Conservation (phyloP, 805 yeast species). For the Candida vaughaniae region DNA sequence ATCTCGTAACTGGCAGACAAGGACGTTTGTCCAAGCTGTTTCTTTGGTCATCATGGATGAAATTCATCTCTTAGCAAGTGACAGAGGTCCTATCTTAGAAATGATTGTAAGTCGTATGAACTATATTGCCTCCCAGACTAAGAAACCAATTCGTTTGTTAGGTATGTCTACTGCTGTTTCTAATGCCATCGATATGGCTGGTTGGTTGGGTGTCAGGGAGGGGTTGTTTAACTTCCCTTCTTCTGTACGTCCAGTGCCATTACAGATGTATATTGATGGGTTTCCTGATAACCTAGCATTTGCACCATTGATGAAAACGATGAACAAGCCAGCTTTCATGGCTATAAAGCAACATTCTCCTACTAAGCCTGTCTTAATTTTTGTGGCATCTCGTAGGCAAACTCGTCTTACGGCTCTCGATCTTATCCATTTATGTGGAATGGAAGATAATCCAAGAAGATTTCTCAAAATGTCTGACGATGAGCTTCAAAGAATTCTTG, state of each 20-base stretch:
- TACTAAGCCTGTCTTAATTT: slow-evolving; percentile 75
- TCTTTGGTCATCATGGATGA: slow-evolving; percentile 84
- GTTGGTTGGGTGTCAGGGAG: slow-evolving; percentile 73
- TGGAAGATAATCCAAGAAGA: slow-evolving; percentile 73
- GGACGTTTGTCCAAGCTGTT: slow-evolving; percentile 71
- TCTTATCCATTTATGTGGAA: slow-evolving; percentile 73
- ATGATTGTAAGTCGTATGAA: slow-evolving; percentile 90
- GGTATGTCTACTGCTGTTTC: slow-evolving; percentile 88
- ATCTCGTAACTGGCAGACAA: slow-evolving; percentile 80
- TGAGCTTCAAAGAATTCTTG: slow-evolving; percentile 53
- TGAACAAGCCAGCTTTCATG: slow-evolving; percentile 88
- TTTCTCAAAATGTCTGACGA: slow-evolving; percentile 64
- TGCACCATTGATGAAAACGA: slow-evolving; percentile 81
- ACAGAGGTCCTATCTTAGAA: slow-evolving; percentile 82
- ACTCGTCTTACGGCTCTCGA: slow-evolving; percentile 80
- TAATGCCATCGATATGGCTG: slow-evolving; percentile 82
- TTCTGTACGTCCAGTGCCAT: slow-evolving; percentile 81
- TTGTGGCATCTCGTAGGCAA: slow-evolving; percentile 82
- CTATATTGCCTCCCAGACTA: slow-evolving; percentile 60
- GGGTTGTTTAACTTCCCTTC: slow-evolving; percentile 80
- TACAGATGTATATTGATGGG: slow-evolving; percentile 85
- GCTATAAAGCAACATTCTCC: slow-evolving; percentile 93
- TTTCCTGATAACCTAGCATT: slow-evolving; percentile 80
- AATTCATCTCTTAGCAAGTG: slow-evolving; percentile 79
- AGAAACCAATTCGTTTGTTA: slow-evolving; percentile 59